Percentiles rank a stretch among this genome's conserved stretches.
These are phyloP conservation scores for Monilinia aucupariae DNA, from an alignment of 2,329 filamentous ascomycete genomes.

Conservation along the genomic window DNA sequence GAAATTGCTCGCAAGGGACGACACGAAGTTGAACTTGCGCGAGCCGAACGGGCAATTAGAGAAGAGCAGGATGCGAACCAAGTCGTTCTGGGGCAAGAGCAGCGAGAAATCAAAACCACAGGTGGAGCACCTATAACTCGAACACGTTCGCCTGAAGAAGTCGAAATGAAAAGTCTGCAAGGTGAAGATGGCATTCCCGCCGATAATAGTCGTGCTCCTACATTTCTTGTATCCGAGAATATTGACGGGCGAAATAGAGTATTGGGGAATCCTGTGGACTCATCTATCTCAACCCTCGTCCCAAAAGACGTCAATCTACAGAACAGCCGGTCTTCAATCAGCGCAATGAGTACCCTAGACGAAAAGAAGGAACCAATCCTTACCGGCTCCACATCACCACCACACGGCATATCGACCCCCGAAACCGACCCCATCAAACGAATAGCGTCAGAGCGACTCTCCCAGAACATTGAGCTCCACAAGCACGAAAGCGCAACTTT, in stretches of 20 bases:
- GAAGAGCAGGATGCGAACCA: conserved; percentile 32
- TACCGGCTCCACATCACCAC: conserved; percentile 1
- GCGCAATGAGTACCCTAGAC: conserved; percentile 19
- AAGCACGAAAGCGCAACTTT: conserved; percentile 43
- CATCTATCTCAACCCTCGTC: background rate
- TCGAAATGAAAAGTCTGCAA: background rate
- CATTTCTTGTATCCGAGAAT: background rate
- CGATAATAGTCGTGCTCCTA: background rate
- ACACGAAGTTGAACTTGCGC: conserved; percentile 42
- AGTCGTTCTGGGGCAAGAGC: conserved; percentile 13
- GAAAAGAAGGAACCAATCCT: conserved; percentile 20
- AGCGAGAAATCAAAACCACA: background rate
- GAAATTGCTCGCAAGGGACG: conserved; percentile 54
- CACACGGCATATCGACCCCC: background rate
- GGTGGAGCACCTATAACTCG: background rate
- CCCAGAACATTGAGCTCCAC: conserved; percentile 7
- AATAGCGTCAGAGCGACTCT: conserved; percentile 14
- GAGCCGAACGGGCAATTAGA: conserved; percentile 36
- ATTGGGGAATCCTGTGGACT: background rate
- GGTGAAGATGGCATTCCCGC: background rate
- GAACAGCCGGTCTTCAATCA: conserved; percentile 17
- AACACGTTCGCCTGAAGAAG: conserved; percentile 2
- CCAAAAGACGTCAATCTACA: conserved; percentile 13
- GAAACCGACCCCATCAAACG: conserved; percentile 12
- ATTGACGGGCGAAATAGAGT: background rate